Evolutionary conservation across 352 stramenopile genomes (phyloP).

Genomic region (Globisporangium apiculatum): DNA sequence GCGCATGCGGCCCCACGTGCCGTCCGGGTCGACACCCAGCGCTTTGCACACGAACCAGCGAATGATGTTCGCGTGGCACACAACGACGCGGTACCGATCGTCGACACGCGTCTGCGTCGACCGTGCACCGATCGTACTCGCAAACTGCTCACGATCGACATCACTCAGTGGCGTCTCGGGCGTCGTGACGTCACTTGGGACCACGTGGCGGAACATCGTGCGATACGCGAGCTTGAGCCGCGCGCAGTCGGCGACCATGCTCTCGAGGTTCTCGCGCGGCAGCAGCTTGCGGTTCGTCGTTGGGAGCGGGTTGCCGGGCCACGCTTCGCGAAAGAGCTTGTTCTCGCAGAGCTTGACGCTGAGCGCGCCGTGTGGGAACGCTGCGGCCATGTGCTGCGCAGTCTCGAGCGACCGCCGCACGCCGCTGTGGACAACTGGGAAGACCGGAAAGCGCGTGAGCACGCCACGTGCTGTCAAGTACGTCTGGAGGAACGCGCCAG

Average conservation of each 20-base stretch:
- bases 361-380: conserved; percentile 25
- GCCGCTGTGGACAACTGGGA: conserved; percentile 56
- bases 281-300: conserved; percentile 59
- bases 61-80: conserved; percentile 71
- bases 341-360: conserved; percentile 45
- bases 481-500: conserved; percentile 39
- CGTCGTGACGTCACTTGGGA: conserved; percentile 40
- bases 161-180: conserved; percentile 20
- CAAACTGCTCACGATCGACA: conserved; percentile 21
- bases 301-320: conserved; percentile 56
- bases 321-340: conserved; percentile 63
- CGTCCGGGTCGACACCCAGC: conserved; percentile 52
- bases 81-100: conserved; percentile 48
- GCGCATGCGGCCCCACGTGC: conserved; percentile 64
- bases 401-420: conserved; percentile 47
- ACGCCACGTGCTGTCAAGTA: conserved; percentile 41
- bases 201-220: conserved; percentile 60
- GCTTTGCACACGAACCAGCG: conserved; percentile 65
- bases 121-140: conserved; percentile 19
- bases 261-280: conserved; percentile 59
- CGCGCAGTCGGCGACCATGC: conserved; percentile 64
- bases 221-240: conserved; percentile 57
- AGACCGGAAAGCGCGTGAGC: conserved; percentile 47
- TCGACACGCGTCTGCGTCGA: conserved; percentile 26
- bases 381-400: conserved; percentile 30